Conservation (phyloP, 305 asterid genomes). For the Fraxinus velutina region DNA sequence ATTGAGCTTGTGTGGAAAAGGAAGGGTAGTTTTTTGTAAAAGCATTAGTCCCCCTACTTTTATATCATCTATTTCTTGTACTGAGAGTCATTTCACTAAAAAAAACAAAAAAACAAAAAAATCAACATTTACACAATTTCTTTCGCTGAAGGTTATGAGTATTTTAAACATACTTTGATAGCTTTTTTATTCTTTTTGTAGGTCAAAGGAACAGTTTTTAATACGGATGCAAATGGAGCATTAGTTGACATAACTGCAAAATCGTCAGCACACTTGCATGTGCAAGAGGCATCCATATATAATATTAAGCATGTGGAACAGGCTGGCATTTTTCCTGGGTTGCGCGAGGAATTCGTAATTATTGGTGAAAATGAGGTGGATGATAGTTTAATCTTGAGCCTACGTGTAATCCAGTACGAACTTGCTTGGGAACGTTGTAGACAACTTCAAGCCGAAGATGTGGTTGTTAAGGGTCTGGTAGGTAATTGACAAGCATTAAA, state of each 20-base stretch:
- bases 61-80: neutral
- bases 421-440: conserved; percentile 94
- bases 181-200: conserved; percentile 23
- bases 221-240: conserved; percentile 72
- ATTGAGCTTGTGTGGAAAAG: neutral
- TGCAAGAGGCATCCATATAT: conserved; percentile 77
- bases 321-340: conserved; percentile 84
- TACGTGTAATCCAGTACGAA: conserved; percentile 66
- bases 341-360: conserved; percentile 72
- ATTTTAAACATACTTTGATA: neutral
- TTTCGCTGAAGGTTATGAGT: neutral
- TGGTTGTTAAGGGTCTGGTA: conserved; percentile 83
- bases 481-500: conserved; percentile 9
- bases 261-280: conserved; percentile 85
- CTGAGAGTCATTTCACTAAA: neutral
- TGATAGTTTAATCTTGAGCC: conserved; percentile 74
- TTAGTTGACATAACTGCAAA: conserved; percentile 86
- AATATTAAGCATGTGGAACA: conserved; percentile 63
- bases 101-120: neutral
- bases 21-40: neutral
- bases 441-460: conserved; percentile 96
- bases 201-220: conserved; percentile 81
- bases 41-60: neutral
- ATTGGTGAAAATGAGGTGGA: conserved; percentile 69
- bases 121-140: neutral